These are phyloP conservation scores for Camelina laxa DNA, from an alignment of 345 rosid species.

Conservation along the genomic window DNA sequence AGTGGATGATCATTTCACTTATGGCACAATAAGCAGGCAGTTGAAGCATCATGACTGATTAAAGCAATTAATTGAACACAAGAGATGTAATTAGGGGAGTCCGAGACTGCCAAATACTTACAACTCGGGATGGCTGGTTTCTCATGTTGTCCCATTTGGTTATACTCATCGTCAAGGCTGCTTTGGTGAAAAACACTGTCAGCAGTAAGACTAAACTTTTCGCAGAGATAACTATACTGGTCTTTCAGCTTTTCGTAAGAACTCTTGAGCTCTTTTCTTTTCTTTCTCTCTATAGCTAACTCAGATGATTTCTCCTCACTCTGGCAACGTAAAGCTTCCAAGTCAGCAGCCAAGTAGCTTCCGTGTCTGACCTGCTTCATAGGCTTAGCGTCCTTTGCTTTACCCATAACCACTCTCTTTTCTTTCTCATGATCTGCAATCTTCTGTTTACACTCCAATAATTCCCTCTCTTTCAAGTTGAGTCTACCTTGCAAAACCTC, in stretches of 20 bases:
- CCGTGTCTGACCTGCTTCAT: constrained; percentile 35
- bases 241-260: constrained; percentile 69
- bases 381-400: constrained; percentile 52
- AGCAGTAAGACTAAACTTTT: constrained; percentile 54
- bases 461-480: constrained; percentile 43
- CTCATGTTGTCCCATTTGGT: constrained; percentile 42
- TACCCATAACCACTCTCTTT: constrained; percentile 37
- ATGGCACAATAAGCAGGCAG: constrained; percentile 19
- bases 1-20: constrained; percentile 19
- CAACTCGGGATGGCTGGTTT: constrained; percentile 49
- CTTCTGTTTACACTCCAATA: constrained; percentile 47
- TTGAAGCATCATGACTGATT: constrained; percentile 1
- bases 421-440: constrained; percentile 50
- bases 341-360: constrained; percentile 41
- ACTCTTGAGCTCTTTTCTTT: constrained; percentile 42
- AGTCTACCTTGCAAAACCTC: constrained; percentile 50
- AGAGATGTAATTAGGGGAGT: constrained; percentile 10
- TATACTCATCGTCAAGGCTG: constrained; percentile 50
- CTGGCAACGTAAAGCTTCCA: constrained; percentile 50
- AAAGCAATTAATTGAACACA: neutral
- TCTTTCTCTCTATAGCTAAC: constrained; percentile 56
- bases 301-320: constrained; percentile 51
- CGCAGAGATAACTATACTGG: constrained; percentile 62
- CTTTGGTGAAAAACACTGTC: constrained; percentile 50
- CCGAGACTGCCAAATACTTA: constrained; percentile 42